These are phyloP conservation scores for Centella asiatica DNA, from an alignment of 129 eudicot species.

Conservation along the genomic window DNA sequence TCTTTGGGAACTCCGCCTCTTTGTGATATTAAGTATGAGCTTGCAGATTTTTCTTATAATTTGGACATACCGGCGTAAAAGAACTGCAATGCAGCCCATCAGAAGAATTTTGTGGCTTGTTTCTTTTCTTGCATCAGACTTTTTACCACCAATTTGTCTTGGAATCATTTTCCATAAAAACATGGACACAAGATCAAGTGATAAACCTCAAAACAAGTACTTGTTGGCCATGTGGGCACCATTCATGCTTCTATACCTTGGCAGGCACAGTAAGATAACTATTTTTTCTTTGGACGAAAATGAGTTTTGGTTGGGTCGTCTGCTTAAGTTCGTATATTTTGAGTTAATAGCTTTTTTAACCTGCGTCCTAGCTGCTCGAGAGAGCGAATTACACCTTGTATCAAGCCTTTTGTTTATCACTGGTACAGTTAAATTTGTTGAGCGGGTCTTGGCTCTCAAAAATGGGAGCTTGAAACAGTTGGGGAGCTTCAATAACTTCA, in stretches of 20 bases:
- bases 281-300: slow-evolving; percentile 3
- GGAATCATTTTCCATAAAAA: slow-evolving; percentile 1
- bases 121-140: slow-evolving; percentile 7
- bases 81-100: slow-evolving; percentile 2
- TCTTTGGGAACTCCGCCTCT: slow-evolving; percentile 3
- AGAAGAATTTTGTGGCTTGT: slow-evolving; percentile 8
- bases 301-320: slow-evolving; percentile 9
- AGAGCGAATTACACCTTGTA: background rate
- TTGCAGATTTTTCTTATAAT: background rate
- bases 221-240: slow-evolving; percentile 8
- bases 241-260: slow-evolving; percentile 9
- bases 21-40: background rate
- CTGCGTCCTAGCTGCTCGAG: background rate
- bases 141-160: background rate
- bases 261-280: slow-evolving; percentile 5
- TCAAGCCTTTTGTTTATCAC: background rate
- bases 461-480: background rate
- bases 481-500: slow-evolving; percentile 1
- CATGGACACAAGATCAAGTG: background rate
- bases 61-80: slow-evolving; percentile 2
- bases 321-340: slow-evolving; percentile 2
- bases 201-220: background rate
- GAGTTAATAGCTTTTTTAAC: slow-evolving; percentile 1
- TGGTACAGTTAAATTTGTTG: slow-evolving; percentile 3
- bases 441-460: slow-evolving; percentile 1